A percentile compares a stretch with the other conserved stretches of the same genome.
Conservation (phyloP, 2,329 filamentous ascomycete genomes). For the Sclerotinia glacialis region DNA sequence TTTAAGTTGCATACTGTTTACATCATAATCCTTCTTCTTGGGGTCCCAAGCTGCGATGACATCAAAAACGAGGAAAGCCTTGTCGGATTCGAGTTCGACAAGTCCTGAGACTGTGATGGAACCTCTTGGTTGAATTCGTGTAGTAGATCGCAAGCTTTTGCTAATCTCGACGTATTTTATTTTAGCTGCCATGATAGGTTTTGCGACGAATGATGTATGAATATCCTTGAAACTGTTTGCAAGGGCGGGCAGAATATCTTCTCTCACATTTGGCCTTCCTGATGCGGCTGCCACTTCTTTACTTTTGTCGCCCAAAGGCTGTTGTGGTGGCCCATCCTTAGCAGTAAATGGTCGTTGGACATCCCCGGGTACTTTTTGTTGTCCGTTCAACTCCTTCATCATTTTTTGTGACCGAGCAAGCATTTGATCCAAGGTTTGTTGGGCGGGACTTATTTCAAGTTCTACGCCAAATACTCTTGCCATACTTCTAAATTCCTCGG, state of each 20-base stretch:
- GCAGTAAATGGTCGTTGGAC: conserved; percentile 21
- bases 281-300: conserved; percentile 23
- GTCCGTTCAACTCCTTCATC: conserved; percentile 9
- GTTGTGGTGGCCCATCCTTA: conserved; percentile 29
- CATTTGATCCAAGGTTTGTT: conserved; percentile 30
- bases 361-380: conserved; percentile 8
- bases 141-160: conserved; percentile 49
- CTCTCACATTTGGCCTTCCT: conserved; percentile 7
- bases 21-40: conserved; percentile 45
- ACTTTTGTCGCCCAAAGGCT: conserved; percentile 21
- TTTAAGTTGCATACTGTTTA: conserved; percentile 41
- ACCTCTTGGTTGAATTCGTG: conserved; percentile 48
- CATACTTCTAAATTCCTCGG: conserved; percentile 44
- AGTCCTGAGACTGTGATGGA: conserved; percentile 53
- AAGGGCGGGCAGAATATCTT: neutral
- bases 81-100: conserved; percentile 51
- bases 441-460: conserved; percentile 23
- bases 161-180: conserved; percentile 27
- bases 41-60: conserved; percentile 56
- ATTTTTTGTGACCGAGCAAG: conserved; percentile 8
- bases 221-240: conserved; percentile 17
- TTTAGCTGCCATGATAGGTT: conserved; percentile 35
- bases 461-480: conserved; percentile 49
- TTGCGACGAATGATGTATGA: conserved; percentile 32
- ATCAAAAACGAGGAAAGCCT: conserved; percentile 50